phyloP scores from a whole-genome alignment of 164 flowering plant species.

The Stephania cephalantha region DNA sequence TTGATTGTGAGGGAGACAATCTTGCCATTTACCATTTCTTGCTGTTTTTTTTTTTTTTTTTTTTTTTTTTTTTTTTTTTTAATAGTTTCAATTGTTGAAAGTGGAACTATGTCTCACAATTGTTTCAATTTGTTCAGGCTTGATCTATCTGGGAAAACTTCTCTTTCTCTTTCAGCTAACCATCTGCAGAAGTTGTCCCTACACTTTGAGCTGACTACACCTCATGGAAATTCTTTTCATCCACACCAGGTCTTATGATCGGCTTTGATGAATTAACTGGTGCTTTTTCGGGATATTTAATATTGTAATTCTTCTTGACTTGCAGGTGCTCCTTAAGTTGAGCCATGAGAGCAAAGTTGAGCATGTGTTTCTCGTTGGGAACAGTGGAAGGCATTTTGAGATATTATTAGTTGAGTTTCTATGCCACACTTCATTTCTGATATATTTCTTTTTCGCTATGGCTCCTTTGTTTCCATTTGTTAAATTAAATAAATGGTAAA shows the following conservation, averaged over 20 bases:
- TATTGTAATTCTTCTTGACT: constrained; percentile 18
- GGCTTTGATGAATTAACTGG: constrained; percentile 1
- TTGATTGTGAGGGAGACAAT: no score
- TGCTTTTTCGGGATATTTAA: background rate
- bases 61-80: no score
- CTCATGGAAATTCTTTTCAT: constrained; percentile 51
- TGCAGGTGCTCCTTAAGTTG: constrained; percentile 84
- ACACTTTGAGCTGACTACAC: constrained; percentile 62
- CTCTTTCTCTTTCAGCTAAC: constrained; percentile 69
- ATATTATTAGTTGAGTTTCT: constrained; percentile 55
- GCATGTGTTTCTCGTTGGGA: constrained; percentile 69
- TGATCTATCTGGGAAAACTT: constrained; percentile 46
- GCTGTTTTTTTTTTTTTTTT: no score
- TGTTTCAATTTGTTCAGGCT: constrained; percentile 36
- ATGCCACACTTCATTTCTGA: background rate
- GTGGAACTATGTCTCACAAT: constrained; percentile 6
- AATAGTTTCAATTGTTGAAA: background rate
- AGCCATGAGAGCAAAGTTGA: constrained; percentile 81
- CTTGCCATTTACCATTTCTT: no score
- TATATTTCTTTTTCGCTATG: background rate
- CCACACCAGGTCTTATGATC: constrained; percentile 77
- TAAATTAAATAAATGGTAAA: no score
- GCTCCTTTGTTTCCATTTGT: background rate
- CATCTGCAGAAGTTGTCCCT: constrained; percentile 90
- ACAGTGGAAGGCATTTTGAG: constrained; percentile 63